Percentiles rank a stretch among this genome's conserved stretches.
Evolutionary conservation across 305 asterid genomes (phyloP).

Genomic region (Striga hermonthica): DNA sequence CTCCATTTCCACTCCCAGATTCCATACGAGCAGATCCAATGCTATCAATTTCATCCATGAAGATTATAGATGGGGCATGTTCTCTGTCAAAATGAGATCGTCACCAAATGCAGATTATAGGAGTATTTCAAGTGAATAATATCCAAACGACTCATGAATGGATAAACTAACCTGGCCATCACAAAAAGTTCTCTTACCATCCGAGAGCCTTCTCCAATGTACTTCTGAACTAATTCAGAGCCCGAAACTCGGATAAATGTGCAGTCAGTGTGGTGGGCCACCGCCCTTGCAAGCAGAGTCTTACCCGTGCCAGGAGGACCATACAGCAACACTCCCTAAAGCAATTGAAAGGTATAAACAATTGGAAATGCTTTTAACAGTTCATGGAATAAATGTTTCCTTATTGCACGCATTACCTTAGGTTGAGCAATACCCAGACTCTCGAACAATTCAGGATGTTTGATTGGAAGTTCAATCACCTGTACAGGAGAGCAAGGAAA

Average conservation of each 20-base stretch:
- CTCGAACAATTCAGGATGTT: constrained; percentile 96
- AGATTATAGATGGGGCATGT: constrained; percentile 92
- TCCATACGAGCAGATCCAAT: constrained; percentile 91
- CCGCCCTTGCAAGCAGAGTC: constrained; percentile 95
- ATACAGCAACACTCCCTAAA: constrained; percentile 85
- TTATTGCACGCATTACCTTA: constrained; percentile 49
- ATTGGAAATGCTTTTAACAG: constrained; percentile 26
- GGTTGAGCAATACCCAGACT: constrained; percentile 99
- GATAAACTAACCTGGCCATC: constrained; percentile 84
- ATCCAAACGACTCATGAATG: neutral
- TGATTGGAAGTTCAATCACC: constrained; percentile 99
- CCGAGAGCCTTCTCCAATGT: constrained; percentile 96
- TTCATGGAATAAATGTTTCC: constrained; percentile 6
- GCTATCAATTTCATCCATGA: constrained; percentile 98
- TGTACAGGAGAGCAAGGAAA: constrained; percentile 33
- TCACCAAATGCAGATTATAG: neutral
- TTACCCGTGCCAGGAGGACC: constrained; percentile 99
- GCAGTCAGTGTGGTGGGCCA: constrained; percentile 97
- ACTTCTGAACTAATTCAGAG: constrained; percentile 93
- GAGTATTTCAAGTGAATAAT: constrained; percentile 7
- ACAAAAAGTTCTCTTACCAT: constrained; percentile 99
- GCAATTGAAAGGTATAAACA: constrained; percentile 19
- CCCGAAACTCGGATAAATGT: constrained; percentile 97
- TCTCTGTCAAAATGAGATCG: constrained; percentile 49
- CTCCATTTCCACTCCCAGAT: constrained; percentile 95